Percentiles rank a stretch among this genome's conserved stretches.
These are phyloP conservation scores for Paraphoma sp. DNA, from an alignment of 2,329 filamentous ascomycete species.

Conservation along the genomic window DNA sequence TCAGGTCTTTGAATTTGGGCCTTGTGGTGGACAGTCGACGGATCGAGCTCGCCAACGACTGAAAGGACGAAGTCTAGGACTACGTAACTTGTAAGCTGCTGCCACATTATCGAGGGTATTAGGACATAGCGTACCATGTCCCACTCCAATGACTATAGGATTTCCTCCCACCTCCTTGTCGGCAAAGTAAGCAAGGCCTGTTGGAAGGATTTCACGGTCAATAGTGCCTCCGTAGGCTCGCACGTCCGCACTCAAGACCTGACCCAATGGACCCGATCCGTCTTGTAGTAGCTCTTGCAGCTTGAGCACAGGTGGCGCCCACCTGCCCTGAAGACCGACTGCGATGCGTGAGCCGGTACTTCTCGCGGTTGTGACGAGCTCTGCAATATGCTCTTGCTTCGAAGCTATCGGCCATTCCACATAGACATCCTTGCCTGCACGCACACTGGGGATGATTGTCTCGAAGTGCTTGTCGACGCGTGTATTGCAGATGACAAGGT, in stretches of 20 bases:
- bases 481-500: conserved; percentile 59
- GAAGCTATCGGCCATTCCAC: conserved; percentile 57
- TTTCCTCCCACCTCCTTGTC: conserved; percentile 22
- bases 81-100: not conserved
- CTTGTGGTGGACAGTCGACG: conserved; percentile 7
- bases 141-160: conserved; percentile 19
- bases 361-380: conserved; percentile 50
- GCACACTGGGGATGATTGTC: conserved; percentile 56
- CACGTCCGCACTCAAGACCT: conserved; percentile 46
- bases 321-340: conserved; percentile 56
- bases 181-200: conserved; percentile 18
- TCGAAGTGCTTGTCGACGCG: conserved; percentile 62
- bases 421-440: conserved; percentile 61
- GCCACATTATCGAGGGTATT: not conserved
- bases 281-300: conserved; percentile 50
- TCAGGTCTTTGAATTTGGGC: conserved; percentile 20
- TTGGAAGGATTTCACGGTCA: conserved; percentile 21
- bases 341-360: conserved; percentile 51
- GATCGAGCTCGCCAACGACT: conserved; percentile 23
- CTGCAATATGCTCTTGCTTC: conserved; percentile 47
- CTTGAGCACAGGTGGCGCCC: conserved; percentile 48
- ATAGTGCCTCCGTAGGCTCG: conserved; percentile 20
- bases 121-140: conserved; percentile 49
- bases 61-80: conserved; percentile 26
- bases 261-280: conserved; percentile 50